Base-by-base conservation (phyloP, 2,329 filamentous ascomycete species). In the Colletotrichum sidae region DNA sequence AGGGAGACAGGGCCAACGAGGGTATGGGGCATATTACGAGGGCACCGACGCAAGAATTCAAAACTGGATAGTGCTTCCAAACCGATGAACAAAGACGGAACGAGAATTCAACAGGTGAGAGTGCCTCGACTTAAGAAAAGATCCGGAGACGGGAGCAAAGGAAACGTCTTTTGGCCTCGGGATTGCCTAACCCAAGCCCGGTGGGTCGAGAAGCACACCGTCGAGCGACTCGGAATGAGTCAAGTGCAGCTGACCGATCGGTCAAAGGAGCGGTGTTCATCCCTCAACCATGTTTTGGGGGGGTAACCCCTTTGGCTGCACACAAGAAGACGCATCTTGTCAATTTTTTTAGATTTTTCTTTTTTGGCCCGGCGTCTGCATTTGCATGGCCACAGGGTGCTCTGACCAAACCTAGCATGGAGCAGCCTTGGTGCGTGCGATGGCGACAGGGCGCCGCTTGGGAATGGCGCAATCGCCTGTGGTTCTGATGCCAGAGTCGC, bases 101-200 rank as follows among this genome's bases (percentile, higher is more conserved):
- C 13, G 10, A 41, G 41, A 41, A 53, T 15, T 39, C 4, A 37
- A 42, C 44, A 49, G 25, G 35, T 8, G 38, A 55, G 63, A 50
- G 13, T 35, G 25, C 25, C 38, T 50, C 34, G 53, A 53, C 46
- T 53, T 66, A 63, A 53, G 57, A 47, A 47, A 59, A 39, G 49
- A 35, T 42, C 15, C 41, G 38, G 45, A 47, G 51, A 46, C 25
- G 42, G 51, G 60, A 47, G 50, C 42, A 15, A n/a, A n/a, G 62
- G 47, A 69, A 60, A 65, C 67, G 67, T 65, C 67, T 69, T 69
- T 67, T 60, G 50, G 60, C 58, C 55, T 52, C 50, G 37, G 60
- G 37, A 69, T 69, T 65, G 65, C 67, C 67, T 69, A 67, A 69
- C 65, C 65, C 54, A 64, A 63, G 50, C 55, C 60, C 51, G 49